Evolutionary conservation across 1,284 basidiomycete species (phyloP), one percentile per base, ranked within the genome.

Genomic region (Thecaphora thlaspeos): DNA sequence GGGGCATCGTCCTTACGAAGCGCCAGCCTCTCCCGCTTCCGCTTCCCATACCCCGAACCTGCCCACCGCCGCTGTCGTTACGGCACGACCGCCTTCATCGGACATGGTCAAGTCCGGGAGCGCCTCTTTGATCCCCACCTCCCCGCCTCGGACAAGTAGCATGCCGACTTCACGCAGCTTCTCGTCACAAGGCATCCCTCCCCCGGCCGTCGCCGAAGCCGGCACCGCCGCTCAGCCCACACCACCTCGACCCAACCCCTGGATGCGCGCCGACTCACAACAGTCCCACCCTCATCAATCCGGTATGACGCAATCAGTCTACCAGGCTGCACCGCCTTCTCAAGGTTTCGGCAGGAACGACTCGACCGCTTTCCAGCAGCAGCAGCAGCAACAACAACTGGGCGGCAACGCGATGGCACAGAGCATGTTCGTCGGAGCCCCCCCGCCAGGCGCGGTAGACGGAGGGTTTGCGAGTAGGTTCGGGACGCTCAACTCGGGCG

Each of bases 401-500:
- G 5, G 4, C 11, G n/a, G 15, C 18, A 37, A 32, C 32, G n/a
- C 44, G 11, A 46, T 46, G 41, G 21, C 23, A 15, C 22, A 43
- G 41, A 43, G 41, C 41, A 43, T 43, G 41, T 43, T 43, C 17
- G 41, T 43, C 15, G 17, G 12, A 14, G 22, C 46, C 15, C 15
- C 24, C 19, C 9, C 38, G 8, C 9, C 22, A 19, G 5, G 10
- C 36, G 28, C 18, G 18, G 22, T 18, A 15, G 46, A 26, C 36
- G 15, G 19, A 12, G 10, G 41, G 15, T 26, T 34, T 4, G 28
- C 48, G 9, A 39, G 58, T 18, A 53, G 55, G 14, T 63, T 61
- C 26, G 64, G 60, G 7, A 61, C 52, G 22, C 51, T 63, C 42
- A 67, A 67, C 45, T 59, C 55, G 5, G 64, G 64, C 12, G 45